Conservation (phyloP, 176 grass and related monocot species). For the Oryza glaberrima region DNA sequence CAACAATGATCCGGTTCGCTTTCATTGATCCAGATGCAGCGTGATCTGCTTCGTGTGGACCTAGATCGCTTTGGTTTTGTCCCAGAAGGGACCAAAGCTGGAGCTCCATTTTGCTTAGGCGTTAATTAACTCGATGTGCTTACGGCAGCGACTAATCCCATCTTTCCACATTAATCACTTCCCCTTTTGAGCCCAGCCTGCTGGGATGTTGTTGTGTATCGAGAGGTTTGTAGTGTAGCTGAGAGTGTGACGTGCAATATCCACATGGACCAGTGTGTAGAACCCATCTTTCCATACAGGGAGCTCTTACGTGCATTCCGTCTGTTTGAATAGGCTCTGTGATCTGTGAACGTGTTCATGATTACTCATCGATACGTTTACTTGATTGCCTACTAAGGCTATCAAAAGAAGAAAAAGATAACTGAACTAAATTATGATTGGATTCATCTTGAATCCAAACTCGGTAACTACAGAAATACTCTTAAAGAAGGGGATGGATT, state of each 20-base stretch:
- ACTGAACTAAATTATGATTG: neutral
- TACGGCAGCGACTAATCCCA: neutral
- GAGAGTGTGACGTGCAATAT: conserved; percentile 20
- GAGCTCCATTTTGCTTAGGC: neutral
- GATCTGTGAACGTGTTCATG: conserved; percentile 17
- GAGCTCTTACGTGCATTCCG: conserved; percentile 20
- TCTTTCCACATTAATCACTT: conserved; percentile 34
- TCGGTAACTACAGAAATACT: conserved; percentile 13
- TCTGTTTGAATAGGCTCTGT: conserved; percentile 3
- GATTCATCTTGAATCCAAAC: neutral
- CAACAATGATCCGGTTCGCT: conserved; percentile 35
- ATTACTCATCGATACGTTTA: neutral
- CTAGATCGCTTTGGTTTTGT: conserved; percentile 45
- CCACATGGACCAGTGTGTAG: conserved; percentile 2
- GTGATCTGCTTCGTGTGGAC: conserved; percentile 42
- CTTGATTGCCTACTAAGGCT: conserved; percentile 48
- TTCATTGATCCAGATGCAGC: conserved; percentile 61
- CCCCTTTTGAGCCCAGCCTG: neutral
- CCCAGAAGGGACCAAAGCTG: conserved; percentile 39
- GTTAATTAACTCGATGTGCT: neutral
- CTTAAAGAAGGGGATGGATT: neutral
- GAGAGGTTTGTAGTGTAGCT: neutral
- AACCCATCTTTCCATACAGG: conserved; percentile 49
- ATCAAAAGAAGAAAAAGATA: conserved; percentile 39
- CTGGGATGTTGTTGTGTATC: conserved; percentile 2